Evolutionary conservation across 768 basidiomycete genomes (phyloP), one percentile per base, ranked within the genome.

Genomic region (Boletus insuetus): DNA sequence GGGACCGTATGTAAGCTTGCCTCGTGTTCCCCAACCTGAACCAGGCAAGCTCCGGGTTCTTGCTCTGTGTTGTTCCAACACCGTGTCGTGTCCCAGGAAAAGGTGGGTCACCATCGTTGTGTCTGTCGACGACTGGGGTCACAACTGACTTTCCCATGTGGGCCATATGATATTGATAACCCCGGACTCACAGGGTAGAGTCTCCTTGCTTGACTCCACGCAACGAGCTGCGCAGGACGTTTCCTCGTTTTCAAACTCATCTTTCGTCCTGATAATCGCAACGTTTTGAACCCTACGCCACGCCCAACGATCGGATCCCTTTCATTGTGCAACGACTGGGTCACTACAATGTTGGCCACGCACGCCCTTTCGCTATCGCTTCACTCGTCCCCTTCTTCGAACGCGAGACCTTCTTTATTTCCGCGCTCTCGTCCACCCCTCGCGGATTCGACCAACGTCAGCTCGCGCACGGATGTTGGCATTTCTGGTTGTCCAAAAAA

Each of bases 171-270:
- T 39, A 49, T 47, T 2, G 43, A 34, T 12, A 9, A 14, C 4
- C 26, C 38, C 11, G 40, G 24, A 35, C 37, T 24, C 19, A 14
- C 58, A 59, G 50, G 51, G 35, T 22, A 31, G 46, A 52, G 26
- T 49, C 44, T 50, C 41, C 34, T 42, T 56, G 46, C 47, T 51
- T 55, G 42, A 41, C 26, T 31, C 49, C 53, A 53, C 61, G 51
- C 51, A 58, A 60, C 68, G 64, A 60, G 52, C 62, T 60, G 62
- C 66, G 68, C 68, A 55, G 68, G 68, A 52, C 68, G 68, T 64
- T 61, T 52, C 44, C 58, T 56, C 54, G 67, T 65, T 29, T 29
- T 64, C 57, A 44, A 55, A 61, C 49, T 49, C 59, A 62, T 60
- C 56, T 38, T 44, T 49, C 53, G 31, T 51, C 57, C 38, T 55